Conservation (phyloP, 2,329 filamentous ascomycete genomes). For the Fusarium lateritium region DNA sequence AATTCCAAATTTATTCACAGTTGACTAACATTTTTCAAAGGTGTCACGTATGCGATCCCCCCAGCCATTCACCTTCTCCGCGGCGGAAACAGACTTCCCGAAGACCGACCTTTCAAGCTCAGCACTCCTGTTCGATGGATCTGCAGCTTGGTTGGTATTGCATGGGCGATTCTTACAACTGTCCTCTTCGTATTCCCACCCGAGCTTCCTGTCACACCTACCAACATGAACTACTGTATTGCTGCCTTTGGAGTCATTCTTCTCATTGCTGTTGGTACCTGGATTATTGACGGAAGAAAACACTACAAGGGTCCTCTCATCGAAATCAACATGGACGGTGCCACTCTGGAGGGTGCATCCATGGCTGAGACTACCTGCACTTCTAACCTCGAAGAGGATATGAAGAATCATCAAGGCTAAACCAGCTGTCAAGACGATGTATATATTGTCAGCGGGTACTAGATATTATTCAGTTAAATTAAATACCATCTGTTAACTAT, state of each 20-base stretch:
- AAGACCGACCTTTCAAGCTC: constrained; percentile 57
- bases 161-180: constrained; percentile 78
- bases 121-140: constrained; percentile 56
- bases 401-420: constrained; percentile 15
- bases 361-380: constrained; percentile 40
- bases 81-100: constrained; percentile 76
- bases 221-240: constrained; percentile 76
- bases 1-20: no score
- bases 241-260: constrained; percentile 65
- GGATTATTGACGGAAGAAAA: constrained; percentile 65
- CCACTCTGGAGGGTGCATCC: constrained; percentile 34
- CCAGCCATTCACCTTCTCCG: constrained; percentile 78
- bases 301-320: constrained; percentile 59
- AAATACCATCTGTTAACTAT: neutral
- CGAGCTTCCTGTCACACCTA: constrained; percentile 72
- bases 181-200: constrained; percentile 84
- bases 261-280: constrained; percentile 60
- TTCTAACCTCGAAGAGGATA: constrained; percentile 34
- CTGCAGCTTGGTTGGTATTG: constrained; percentile 65
- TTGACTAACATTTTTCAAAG: constrained; percentile 48
- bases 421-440: neutral
- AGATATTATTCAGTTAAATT: neutral
- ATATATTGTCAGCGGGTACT: neutral
- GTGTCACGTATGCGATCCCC: constrained; percentile 81
- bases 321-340: constrained; percentile 38